A percentile compares a stretch with the other conserved stretches of the same genome.
These are phyloP conservation scores for Liriodendron chinense DNA, from an alignment of 164 flowering plant species.

Conservation along the genomic window DNA sequence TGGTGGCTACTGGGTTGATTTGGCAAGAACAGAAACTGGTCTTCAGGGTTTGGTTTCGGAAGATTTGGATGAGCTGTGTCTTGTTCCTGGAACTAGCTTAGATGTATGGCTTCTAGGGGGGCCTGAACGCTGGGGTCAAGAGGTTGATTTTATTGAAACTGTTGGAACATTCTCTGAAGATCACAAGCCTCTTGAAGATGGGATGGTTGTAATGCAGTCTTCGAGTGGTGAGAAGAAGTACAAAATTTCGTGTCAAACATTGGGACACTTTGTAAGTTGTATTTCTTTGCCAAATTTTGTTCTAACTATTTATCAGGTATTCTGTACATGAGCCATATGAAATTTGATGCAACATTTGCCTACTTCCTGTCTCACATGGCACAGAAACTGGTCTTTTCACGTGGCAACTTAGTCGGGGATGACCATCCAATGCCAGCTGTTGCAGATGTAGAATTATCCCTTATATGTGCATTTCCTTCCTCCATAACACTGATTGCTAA, in stretches of 20 bases:
- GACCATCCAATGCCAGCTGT: constrained; percentile 74
- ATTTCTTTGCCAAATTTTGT: background rate
- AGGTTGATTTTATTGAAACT: constrained; percentile 53
- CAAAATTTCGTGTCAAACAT: constrained; percentile 45
- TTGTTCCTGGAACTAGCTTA: constrained; percentile 70
- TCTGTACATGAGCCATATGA: background rate
- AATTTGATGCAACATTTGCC: background rate
- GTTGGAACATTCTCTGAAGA: constrained; percentile 46
- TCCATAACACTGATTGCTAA: constrained; percentile 73
- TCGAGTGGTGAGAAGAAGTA: constrained; percentile 33
- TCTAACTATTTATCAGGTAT: background rate
- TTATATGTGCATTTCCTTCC: constrained; percentile 66
- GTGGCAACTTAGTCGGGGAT: constrained; percentile 82
- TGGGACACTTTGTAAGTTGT: constrained; percentile 63
- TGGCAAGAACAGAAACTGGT: constrained; percentile 31
- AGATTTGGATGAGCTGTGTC: constrained; percentile 50
- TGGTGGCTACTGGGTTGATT: constrained; percentile 86
- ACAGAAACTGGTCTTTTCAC: constrained; percentile 69
- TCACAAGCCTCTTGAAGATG: constrained; percentile 27
- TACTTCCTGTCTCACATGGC: constrained; percentile 6
- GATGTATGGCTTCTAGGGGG: constrained; percentile 78
- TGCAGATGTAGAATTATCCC: constrained; percentile 48
- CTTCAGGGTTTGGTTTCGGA: constrained; percentile 17
- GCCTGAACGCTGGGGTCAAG: constrained; percentile 73
- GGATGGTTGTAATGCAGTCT: constrained; percentile 31